Base-by-base conservation (phyloP, 192 early-diverging fungal genomes). In the Coemansia sp. region DNA sequence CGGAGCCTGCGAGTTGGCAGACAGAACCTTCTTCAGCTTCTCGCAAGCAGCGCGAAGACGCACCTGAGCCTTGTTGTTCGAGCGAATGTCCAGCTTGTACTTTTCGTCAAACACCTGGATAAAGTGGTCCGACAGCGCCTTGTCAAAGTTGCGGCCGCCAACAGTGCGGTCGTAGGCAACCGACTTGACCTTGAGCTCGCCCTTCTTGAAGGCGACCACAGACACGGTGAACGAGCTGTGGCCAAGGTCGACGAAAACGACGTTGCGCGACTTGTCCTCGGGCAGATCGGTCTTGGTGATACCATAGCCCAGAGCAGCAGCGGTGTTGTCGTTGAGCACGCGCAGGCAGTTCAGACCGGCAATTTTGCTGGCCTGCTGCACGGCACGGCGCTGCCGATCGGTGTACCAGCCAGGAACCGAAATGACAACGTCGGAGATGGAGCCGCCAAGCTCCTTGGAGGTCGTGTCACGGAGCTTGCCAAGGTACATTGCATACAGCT, bases 211-310 rank as follows among this genome's bases (percentile, higher is more conserved):
- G 4, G 93, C 87, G 8, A 95, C 96, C 31, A 96, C 86, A 20
- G 92, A 84, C 59, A 95, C 91, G 20, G 83, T 80, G 86, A 87
- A 91, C 56, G 87, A 85, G 52, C 94, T 93, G 86, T 96, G 91
- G 56, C 96, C 96, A 48, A 97, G 84, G 84, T 99, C 95, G 48
- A 94, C 92, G 81, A 99, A 92, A 57, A 90, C 91, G 48, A 99
- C 92, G 74, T 90, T 92, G 62, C 91, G 89, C 64, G 95, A 89
- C 74, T 83, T 86, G 60, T 95, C 94, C 85, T 98, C 95, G 64
- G 96, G 96, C 63, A 99, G 87, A 78, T 99, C 96, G 36, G 85
- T 86, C 86, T 96, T 96, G 75, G 96, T 99, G 82, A 99, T 97
- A 79, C 96, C 96, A 75, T 99, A 99, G 55, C 92, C 96, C 64